Percentiles rank a stretch among this genome's conserved stretches.
Evolutionary conservation across 2,329 filamentous ascomycete species (phyloP).

Genomic region (Aspergillus brunneoviolaceus): DNA sequence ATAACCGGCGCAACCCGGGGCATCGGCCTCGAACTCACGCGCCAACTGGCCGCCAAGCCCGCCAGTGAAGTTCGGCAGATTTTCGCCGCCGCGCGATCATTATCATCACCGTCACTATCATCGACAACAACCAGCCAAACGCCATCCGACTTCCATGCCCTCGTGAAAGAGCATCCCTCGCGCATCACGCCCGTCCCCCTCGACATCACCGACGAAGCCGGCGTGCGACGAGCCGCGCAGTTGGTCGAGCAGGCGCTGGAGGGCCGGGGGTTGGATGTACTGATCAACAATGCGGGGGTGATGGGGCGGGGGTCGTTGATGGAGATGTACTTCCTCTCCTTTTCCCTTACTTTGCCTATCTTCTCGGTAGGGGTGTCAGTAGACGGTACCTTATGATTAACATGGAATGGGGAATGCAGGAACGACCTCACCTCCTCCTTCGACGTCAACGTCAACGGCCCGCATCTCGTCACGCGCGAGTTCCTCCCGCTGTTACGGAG

Average conservation of each 20-base stretch:
- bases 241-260: slow-evolving; percentile 35
- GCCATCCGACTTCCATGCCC: slow-evolving; percentile 21
- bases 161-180: slow-evolving; percentile 36
- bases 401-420: slow-evolving; percentile 15
- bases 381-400: too few species aligned
- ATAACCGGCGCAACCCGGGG: slow-evolving; percentile 40
- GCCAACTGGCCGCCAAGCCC: slow-evolving; percentile 33
- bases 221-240: slow-evolving; percentile 35
- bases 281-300: slow-evolving; percentile 49
- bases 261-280: slow-evolving; percentile 46
- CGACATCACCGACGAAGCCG: slow-evolving; percentile 38
- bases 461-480: slow-evolving; percentile 41
- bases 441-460: slow-evolving; percentile 43
- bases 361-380: not conserved
- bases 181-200: slow-evolving; percentile 40
- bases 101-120: too few species aligned
- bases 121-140: not conserved
- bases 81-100: slow-evolving; percentile 43
- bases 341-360: not conserved
- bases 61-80: slow-evolving; percentile 38
- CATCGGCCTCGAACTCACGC: slow-evolving; percentile 36
- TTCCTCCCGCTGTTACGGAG: slow-evolving; percentile 43
- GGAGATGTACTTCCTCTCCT: slow-evolving; percentile 24
- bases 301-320: slow-evolving; percentile 15
- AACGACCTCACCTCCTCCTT: slow-evolving; percentile 42